phyloP scores from a whole-genome alignment of 228 moss, liverwort and hornwort genomes.

The Sphagnum fallax region DNA sequence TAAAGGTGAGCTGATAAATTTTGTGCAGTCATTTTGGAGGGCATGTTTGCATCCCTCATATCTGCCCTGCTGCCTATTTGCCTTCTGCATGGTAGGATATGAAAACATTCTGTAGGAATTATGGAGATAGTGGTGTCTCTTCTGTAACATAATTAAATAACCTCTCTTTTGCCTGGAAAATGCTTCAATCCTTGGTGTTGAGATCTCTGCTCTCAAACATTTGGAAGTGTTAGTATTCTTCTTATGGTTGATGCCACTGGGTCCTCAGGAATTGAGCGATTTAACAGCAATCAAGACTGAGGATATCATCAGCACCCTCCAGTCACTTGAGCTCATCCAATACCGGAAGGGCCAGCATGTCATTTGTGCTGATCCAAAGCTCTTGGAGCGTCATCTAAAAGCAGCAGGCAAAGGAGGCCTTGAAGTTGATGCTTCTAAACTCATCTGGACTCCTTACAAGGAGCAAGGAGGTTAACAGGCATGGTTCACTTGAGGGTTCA shows the following conservation, averaged over 20 bases:
- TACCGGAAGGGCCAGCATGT: conserved; percentile 98
- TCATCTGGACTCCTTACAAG: conserved; percentile 98
- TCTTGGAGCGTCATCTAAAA: conserved; percentile 84
- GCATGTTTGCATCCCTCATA: neutral
- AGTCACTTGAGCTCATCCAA: conserved; percentile 87
- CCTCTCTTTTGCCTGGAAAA: neutral
- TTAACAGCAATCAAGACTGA: conserved; percentile 98
- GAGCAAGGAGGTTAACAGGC: conserved; percentile 75
- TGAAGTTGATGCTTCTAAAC: conserved; percentile 88
- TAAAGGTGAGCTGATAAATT: conserved; percentile 42
- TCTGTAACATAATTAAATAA: neutral
- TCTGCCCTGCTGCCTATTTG: neutral
- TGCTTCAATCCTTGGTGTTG: neutral
- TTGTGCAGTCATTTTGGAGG: neutral
- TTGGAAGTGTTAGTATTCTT: neutral
- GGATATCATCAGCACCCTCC: conserved; percentile 83
- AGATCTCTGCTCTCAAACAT: neutral
- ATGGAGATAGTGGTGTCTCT: no score
- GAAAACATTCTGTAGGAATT: neutral
- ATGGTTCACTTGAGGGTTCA: neutral
- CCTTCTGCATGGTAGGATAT: neutral
- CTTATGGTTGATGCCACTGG: neutral
- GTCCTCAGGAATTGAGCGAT: conserved; percentile 75
- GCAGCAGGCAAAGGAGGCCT: conserved; percentile 88
- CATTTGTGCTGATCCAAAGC: conserved; percentile 91